Evolutionary conservation across 306 rosid genomes (phyloP), one percentile per base, ranked within the genome.

Genomic region (Arachis stenosperma): DNA sequence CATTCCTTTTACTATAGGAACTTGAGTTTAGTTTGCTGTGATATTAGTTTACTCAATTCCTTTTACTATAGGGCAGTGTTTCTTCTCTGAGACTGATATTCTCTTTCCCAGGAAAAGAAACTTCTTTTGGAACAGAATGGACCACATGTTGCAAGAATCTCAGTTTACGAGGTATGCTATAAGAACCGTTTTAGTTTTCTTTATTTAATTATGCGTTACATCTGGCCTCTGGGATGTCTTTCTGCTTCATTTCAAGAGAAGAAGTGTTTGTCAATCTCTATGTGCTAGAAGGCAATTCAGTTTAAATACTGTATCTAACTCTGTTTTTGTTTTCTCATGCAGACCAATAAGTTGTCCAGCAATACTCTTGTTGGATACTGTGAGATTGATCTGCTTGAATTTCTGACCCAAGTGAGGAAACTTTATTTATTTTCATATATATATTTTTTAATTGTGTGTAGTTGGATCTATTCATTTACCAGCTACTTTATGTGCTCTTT

Each of bases 331-430:
- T 78, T 73, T 76, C 78, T 17, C 69, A n/a, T 84, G 87, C 83
- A 94, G 98, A 94, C 98, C 51, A 94, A 94, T 78, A 94, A 76
- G 81, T 13, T 94, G 68, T 83, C 96, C 75, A 76, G 88, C 67
- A 94, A 86, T 87, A 88, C 84, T 63, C 87, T 94, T 72, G 83
- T 91, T 48, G 98, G 98, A 81, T 94, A 85, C 79, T 84, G 96
- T 76, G 98, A 94, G 81, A 73, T 94, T 72, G 90, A 91, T 88
- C 94, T 94, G 33, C 87, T 94, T 76, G 97, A 94, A 62, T 89
- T 85, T 84, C 84, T 94, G 70, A 44, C 89, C 59, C 77, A 76
- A 90, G 98, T 86, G 71, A 88, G 91, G 61, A 63, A 69, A 81
- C 51, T 46, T 74, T 71, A 3, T 5, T 9, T 65, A 9, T 11